Evolutionary conservation across 306 rosid species (phyloP).

Genomic region (Pyrus betulifolia): DNA sequence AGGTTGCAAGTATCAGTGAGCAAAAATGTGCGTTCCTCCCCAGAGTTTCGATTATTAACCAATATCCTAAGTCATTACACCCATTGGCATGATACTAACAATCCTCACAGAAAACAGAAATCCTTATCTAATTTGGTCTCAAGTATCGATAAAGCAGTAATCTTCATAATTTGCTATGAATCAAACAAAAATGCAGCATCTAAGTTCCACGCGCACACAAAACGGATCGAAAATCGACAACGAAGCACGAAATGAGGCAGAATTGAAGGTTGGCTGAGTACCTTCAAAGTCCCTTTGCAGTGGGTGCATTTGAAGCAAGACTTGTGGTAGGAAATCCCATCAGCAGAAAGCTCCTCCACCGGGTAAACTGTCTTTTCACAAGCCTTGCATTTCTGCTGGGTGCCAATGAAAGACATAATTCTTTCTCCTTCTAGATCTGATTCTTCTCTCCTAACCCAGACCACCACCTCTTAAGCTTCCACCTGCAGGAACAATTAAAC

Average conservation of each 20-base stretch:
- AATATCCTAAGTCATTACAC: neutral
- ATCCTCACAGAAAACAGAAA: neutral
- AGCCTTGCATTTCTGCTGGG: slow-evolving; percentile 92
- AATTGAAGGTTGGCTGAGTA: neutral
- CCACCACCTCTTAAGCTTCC: slow-evolving; percentile 5
- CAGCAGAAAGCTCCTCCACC: slow-evolving; percentile 85
- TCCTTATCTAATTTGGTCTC: neutral
- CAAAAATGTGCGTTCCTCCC: neutral
- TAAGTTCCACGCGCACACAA: neutral
- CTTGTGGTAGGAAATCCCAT: slow-evolving; percentile 82
- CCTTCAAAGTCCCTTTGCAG: slow-evolving; percentile 97
- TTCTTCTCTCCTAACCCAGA: slow-evolving; percentile 8
- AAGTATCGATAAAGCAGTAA: neutral
- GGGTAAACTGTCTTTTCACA: slow-evolving; percentile 92
- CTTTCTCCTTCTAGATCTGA: slow-evolving; percentile 49
- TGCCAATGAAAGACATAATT: slow-evolving; percentile 79
- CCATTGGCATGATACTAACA: slow-evolving; percentile 5
- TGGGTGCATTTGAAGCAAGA: slow-evolving; percentile 94
- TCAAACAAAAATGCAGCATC: neutral
- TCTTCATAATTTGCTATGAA: neutral
- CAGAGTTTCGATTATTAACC: neutral
- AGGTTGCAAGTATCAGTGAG: neutral
- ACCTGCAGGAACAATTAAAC: slow-evolving; percentile 2
- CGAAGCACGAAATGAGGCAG: neutral
- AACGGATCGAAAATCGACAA: neutral